These are phyloP conservation scores for Cyberlindnera japonica DNA, from an alignment of 805 yeast genomes.

Conservation along the genomic window DNA sequence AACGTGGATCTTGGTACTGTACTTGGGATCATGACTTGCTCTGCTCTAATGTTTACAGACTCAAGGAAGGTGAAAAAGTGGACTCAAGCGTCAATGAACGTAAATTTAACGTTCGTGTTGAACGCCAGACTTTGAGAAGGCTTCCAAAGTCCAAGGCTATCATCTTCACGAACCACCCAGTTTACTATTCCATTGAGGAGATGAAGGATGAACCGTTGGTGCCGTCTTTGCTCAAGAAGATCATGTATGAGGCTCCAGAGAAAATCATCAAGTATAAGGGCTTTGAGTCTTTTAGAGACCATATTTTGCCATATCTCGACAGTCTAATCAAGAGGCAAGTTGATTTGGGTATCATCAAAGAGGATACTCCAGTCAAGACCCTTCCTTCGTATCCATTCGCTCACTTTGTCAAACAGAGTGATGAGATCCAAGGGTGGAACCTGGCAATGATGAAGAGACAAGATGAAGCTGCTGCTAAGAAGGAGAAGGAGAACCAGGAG, in stretches of 20 bases:
- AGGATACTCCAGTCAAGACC: slow-evolving; percentile 56
- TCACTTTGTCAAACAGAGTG: slow-evolving; percentile 38
- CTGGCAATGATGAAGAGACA: slow-evolving; percentile 26
- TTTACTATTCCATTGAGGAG: slow-evolving; percentile 75
- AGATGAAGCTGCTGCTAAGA: slow-evolving; percentile 19
- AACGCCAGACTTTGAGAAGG: slow-evolving; percentile 67
- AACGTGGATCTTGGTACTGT: slow-evolving; percentile 72
- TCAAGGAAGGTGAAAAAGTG: slow-evolving; percentile 42
- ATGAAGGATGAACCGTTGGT: slow-evolving; percentile 78
- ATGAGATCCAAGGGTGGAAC: slow-evolving; percentile 41
- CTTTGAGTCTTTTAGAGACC: slow-evolving; percentile 56
- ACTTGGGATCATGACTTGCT: slow-evolving; percentile 69
- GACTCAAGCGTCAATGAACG: slow-evolving; percentile 42
- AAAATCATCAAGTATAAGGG: slow-evolving; percentile 61
- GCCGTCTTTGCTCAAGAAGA: slow-evolving; percentile 60
- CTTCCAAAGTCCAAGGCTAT: slow-evolving; percentile 63
- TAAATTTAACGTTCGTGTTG: slow-evolving; percentile 65
- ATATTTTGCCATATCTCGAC: slow-evolving; percentile 55
- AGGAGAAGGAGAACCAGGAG: slow-evolving; percentile 8
- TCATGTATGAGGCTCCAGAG: slow-evolving; percentile 63
- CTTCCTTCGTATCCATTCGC: slow-evolving; percentile 64
- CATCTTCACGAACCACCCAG: slow-evolving; percentile 72
- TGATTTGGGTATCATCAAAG: slow-evolving; percentile 49
- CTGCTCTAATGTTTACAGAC: slow-evolving; percentile 52
- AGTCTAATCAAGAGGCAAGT: slow-evolving; percentile 53